phyloP scores from a whole-genome alignment of 78 protist genomes.

The Chrysochromulina parva region DNA sequence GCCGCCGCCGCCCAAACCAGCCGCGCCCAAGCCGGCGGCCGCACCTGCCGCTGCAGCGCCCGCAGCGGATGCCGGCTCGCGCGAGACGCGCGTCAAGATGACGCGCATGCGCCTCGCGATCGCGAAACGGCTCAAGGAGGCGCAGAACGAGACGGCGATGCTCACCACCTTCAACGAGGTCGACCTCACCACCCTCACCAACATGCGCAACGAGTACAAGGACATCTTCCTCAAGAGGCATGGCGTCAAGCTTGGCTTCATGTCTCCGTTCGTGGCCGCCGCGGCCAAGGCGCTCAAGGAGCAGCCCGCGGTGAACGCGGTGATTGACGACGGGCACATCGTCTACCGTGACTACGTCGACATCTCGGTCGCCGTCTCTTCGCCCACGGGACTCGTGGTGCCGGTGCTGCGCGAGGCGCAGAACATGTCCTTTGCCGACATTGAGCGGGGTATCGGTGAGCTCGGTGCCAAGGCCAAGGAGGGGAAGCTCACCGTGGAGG shows the following conservation, averaged over 20 bases:
- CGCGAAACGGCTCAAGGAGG: slow-evolving; percentile 92
- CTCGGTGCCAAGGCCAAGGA: slow-evolving; percentile 43
- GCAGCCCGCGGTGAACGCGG: slow-evolving; percentile 35
- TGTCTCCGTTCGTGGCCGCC: slow-evolving; percentile 94
- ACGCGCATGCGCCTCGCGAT: slow-evolving; percentile 88
- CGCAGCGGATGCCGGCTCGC: neutral
- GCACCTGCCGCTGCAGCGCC: neutral
- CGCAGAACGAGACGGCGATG: slow-evolving; percentile 92
- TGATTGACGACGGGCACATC: slow-evolving; percentile 64
- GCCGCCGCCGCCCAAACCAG: neutral
- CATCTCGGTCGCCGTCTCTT: slow-evolving; percentile 93
- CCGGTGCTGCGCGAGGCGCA: slow-evolving; percentile 90
- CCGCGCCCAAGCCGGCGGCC: neutral
- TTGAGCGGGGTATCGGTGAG: slow-evolving; percentile 80
- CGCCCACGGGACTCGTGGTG: slow-evolving; percentile 82
- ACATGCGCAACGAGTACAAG: slow-evolving; percentile 85
- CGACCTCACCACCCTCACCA: slow-evolving; percentile 86
- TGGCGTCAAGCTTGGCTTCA: slow-evolving; percentile 97
- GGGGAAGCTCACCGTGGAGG: slow-evolving; percentile 61
- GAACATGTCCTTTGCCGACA: slow-evolving; percentile 76
- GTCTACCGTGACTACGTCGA: slow-evolving; percentile 90
- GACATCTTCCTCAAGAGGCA: slow-evolving; percentile 88
- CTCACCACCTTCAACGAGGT: slow-evolving; percentile 98
- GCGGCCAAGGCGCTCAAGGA: slow-evolving; percentile 84
- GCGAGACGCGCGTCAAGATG: slow-evolving; percentile 74